phyloP scores from a whole-genome alignment of 2,329 filamentous ascomycete species.

The Colletotrichum lupini region DNA sequence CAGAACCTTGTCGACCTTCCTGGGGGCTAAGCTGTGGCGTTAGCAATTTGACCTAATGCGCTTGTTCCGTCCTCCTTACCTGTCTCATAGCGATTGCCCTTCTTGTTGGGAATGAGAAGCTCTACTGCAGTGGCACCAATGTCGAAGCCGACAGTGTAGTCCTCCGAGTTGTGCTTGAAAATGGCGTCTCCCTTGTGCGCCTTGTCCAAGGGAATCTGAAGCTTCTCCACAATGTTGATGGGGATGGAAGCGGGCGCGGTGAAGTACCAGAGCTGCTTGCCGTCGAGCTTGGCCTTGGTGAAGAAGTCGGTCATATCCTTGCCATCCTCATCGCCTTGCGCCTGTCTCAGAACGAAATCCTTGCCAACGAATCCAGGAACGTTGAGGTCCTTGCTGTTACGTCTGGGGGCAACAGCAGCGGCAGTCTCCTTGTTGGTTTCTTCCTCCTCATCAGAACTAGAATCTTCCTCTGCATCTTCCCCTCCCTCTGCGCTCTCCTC shows the following conservation, averaged over 20 bases:
- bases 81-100: constrained; percentile 64
- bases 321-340: constrained; percentile 51
- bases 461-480: constrained; percentile 35
- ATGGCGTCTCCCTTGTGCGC: constrained; percentile 64
- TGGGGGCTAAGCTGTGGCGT: constrained; percentile 41
- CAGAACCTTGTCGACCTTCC: constrained; percentile 67
- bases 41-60: not conserved
- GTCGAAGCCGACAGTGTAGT: constrained; percentile 70
- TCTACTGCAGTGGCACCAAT: constrained; percentile 64
- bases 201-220: constrained; percentile 70
- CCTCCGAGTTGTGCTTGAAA: constrained; percentile 71
- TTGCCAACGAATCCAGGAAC: constrained; percentile 59
- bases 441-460: constrained; percentile 36
- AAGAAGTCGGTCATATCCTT: constrained; percentile 66
- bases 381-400: constrained; percentile 45
- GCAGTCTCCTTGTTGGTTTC: constrained; percentile 38
- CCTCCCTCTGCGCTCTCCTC: constrained; percentile 42
- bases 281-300: constrained; percentile 67
- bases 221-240: constrained; percentile 73
- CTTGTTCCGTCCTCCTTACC: constrained; percentile 53
- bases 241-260: constrained; percentile 77
- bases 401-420: constrained; percentile 42
- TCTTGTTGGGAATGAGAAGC: constrained; percentile 69
- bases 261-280: constrained; percentile 86
- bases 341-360: constrained; percentile 65